Evolutionary conservation across 257 asterid species (phyloP).

Genomic region (Przewalskia tangutica): DNA sequence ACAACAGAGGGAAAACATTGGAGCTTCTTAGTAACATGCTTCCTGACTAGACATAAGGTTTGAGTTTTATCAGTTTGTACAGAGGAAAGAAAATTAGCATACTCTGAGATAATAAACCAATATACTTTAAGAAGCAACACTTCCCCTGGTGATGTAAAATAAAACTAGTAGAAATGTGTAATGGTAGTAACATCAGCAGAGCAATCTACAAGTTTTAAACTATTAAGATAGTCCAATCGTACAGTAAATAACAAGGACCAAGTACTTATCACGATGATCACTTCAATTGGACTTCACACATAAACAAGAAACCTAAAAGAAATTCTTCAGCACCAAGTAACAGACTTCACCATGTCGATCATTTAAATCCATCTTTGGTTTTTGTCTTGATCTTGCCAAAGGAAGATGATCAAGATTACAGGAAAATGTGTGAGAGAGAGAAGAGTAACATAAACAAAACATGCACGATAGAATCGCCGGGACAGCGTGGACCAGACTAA

Average conservation of each 20-base stretch:
- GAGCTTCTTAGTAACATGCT: constrained; percentile 8
- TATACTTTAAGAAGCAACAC: background rate
- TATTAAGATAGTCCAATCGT: background rate
- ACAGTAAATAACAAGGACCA: background rate
- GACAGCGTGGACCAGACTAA: background rate
- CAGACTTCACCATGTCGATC: background rate
- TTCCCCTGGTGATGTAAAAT: background rate
- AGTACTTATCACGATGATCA: background rate
- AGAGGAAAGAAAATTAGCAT: background rate
- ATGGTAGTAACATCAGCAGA: background rate
- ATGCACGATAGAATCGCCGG: background rate
- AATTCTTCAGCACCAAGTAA: background rate
- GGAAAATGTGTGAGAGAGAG: background rate
- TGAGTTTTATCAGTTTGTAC: background rate
- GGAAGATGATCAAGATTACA: background rate
- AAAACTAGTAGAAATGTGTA: background rate
- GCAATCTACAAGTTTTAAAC: background rate
- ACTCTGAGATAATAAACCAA: background rate
- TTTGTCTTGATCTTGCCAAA: background rate
- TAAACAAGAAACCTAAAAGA: background rate
- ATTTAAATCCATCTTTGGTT: background rate
- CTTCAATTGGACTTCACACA: background rate
- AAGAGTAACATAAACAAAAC: background rate
- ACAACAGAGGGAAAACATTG: constrained; percentile 22
- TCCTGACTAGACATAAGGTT: background rate